Base-by-base conservation (phyloP, 768 basidiomycete species). In the Rhizopogon sp. region DNA sequence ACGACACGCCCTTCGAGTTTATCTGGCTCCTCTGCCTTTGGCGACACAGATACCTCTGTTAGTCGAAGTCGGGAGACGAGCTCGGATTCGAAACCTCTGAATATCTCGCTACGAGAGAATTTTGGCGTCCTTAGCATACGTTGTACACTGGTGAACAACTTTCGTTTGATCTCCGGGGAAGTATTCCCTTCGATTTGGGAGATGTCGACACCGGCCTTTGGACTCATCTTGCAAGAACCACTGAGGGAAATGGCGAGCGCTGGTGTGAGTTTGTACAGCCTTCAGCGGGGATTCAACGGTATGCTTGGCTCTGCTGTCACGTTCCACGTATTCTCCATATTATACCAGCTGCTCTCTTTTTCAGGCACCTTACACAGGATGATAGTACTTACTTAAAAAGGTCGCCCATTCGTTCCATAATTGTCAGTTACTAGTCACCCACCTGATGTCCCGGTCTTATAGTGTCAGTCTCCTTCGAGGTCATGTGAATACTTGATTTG, bases 1-100 rank as follows among this genome's bases (percentile, higher is more conserved):
- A 81, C 76, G 11, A 81, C 72, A 14, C 74, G 64, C 1, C 72
- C 77, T 62, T 83, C 82, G 5, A 57, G 58, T 58, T 72, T 76
- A 33, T 57, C 63, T 1, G 75, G 72, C 49, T 78, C 80, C 53
- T 82, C 79, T 7, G 62, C 56, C 54, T 81, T 81, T 42, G 65
- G 61, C 1, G 69, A 45, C 16, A 81, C 57, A 1, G 78, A 80
- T 0, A 77, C 63, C 28, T 81, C 78, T 1, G 68, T 74, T 44
- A 75, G 69, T 4, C 43, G 35, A 41, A 77, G 42, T 3, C 71
- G 56, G 1, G 65, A 65, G 14, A 43, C 35, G 25, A 67, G 59
- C 13, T 54, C 59, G 11, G 60, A 28, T 22, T 66, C 66, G 52
- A 70, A 64, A 1, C 66, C 62, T 29, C 54, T 58, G 9, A 49